phyloP scores from a whole-genome alignment of 179 eudicot species.

The Patellifolia procumbens region DNA sequence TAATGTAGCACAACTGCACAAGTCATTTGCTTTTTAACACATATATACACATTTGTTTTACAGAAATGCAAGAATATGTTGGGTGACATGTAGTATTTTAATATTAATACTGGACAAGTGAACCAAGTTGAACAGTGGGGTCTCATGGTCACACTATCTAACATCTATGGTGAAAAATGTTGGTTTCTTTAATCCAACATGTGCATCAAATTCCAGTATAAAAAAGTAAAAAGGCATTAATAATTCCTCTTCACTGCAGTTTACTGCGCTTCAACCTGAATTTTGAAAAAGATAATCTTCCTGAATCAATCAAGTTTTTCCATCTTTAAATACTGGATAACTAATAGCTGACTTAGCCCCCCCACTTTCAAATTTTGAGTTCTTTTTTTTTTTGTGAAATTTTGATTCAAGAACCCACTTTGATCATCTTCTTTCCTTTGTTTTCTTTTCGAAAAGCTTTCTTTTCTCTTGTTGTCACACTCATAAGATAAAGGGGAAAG shows the following conservation, averaged over 20 bases:
- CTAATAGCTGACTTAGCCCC: slow-evolving; percentile 32
- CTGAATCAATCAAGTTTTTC: not conserved
- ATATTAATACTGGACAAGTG: slow-evolving; percentile 7
- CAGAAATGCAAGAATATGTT: slow-evolving; percentile 28
- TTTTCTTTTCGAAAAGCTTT: slow-evolving; percentile 21
- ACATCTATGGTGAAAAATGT: slow-evolving; percentile 25
- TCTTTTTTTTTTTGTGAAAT: slow-evolving; percentile 11
- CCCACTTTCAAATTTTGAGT: slow-evolving; percentile 6
- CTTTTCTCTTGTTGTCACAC: slow-evolving; percentile 33
- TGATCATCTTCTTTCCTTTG: slow-evolving; percentile 23
- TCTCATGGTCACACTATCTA: slow-evolving; percentile 33
- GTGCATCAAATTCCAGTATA: slow-evolving; percentile 19
- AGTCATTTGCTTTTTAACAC: slow-evolving; percentile 24
- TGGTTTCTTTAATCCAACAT: slow-evolving; percentile 18
- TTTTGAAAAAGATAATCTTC: slow-evolving; percentile 13
- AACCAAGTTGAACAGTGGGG: slow-evolving; percentile 29
- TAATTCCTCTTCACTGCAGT: slow-evolving; percentile 26
- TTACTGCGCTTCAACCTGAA: slow-evolving; percentile 24
- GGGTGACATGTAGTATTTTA: slow-evolving; percentile 20
- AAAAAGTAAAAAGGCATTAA: slow-evolving; percentile 22
- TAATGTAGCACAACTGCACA: slow-evolving; percentile 15
- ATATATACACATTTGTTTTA: slow-evolving; percentile 18
- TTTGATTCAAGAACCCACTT: slow-evolving; percentile 42
- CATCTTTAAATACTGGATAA: slow-evolving; percentile 25
- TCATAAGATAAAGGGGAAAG: slow-evolving; percentile 31